Conservation (phyloP, 257 asterid species). For the Gentiana dahurica region DNA sequence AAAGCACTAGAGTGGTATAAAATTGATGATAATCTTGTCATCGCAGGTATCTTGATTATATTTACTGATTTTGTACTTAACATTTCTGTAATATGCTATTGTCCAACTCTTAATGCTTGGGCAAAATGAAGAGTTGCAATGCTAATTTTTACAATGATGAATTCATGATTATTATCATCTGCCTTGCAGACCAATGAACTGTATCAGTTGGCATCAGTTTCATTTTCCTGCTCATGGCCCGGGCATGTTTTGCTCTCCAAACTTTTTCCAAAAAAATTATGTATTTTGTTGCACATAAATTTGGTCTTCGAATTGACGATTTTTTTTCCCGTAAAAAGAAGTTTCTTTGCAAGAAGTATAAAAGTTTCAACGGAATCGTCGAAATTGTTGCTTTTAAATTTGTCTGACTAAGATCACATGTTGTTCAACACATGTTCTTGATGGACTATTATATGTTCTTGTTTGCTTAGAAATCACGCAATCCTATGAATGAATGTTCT, state of each 20-base stretch:
- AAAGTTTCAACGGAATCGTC: too few species aligned
- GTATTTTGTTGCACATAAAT: too few species aligned
- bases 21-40: constrained; percentile 95
- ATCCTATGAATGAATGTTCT: too few species aligned
- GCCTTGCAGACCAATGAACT: constrained; percentile 88
- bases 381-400: too few species aligned
- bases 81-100: background rate
- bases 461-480: too few species aligned
- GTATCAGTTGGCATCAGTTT: constrained; percentile 90
- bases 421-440: too few species aligned
- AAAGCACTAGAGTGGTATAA: background rate
- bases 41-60: constrained; percentile 57
- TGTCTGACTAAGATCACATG: too few species aligned
- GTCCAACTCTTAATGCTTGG: background rate
- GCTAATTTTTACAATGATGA: background rate
- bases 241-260: constrained; percentile 55
- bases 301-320: too few species aligned
- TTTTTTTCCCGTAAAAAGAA: too few species aligned
- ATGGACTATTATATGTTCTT: too few species aligned
- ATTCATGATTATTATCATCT: constrained; percentile 6
- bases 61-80: background rate
- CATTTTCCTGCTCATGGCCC: constrained; percentile 93
- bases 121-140: background rate
- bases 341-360: too few species aligned
- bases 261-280: background rate